Conservation (phyloP, 1,284 basidiomycete genomes). For the Termitomyces sp. region DNA sequence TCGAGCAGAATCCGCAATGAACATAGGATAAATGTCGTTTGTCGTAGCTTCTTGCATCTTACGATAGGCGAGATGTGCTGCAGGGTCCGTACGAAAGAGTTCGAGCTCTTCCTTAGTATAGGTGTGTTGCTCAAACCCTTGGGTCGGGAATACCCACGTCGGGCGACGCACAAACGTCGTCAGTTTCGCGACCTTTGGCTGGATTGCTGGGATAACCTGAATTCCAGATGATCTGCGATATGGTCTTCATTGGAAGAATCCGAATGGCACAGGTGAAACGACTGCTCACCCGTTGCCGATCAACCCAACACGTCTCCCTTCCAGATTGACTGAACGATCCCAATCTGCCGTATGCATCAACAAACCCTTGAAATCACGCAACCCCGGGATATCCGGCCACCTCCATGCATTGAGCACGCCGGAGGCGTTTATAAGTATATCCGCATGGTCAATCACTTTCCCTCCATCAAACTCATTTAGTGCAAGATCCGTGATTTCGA, state of each 20-base stretch:
- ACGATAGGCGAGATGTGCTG: constrained; percentile 23
- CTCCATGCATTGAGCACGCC: constrained; percentile 32
- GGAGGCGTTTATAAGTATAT: constrained; percentile 30
- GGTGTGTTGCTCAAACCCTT: constrained; percentile 21
- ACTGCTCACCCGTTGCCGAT: constrained; percentile 43
- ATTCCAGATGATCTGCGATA: constrained; percentile 31
- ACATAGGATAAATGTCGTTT: constrained; percentile 23
- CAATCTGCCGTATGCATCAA: constrained; percentile 46
- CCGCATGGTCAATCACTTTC: constrained; percentile 23
- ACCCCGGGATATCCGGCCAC: constrained; percentile 38
- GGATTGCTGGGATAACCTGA: constrained; percentile 30
- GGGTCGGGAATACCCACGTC: constrained; percentile 29
- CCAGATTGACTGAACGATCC: constrained; percentile 36
- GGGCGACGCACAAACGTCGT: constrained; percentile 28
- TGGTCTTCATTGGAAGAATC: background rate
- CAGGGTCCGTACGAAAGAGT: constrained; percentile 22
- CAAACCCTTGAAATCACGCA: constrained; percentile 37
- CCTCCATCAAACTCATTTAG: constrained; percentile 9
- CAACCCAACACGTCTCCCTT: constrained; percentile 40
- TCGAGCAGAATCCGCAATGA: constrained; percentile 19
- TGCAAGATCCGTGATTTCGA: constrained; percentile 22
- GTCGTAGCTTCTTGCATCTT: constrained; percentile 21
- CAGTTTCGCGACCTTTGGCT: constrained; percentile 26
- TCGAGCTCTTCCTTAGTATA: constrained; percentile 24
- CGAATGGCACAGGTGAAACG: background rate